Conservation (phyloP, 257 asterid species). For the Nicotiana tabacum region DNA sequence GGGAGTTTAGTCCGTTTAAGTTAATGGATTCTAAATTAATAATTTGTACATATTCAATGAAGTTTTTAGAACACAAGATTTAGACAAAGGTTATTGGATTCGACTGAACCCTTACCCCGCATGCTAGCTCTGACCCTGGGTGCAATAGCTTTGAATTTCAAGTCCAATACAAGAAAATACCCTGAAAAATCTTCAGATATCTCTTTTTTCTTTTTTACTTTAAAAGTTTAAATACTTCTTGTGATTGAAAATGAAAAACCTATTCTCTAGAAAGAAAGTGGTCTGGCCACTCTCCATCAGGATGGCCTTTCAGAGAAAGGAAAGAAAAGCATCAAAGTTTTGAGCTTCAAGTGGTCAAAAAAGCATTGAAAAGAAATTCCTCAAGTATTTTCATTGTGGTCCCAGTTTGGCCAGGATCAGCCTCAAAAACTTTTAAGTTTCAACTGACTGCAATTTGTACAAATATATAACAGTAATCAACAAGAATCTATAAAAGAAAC, state of each 20-base stretch:
- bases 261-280: background rate
- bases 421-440: background rate
- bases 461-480: conserved; percentile 5
- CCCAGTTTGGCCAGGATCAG: conserved; percentile 10
- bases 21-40: too few species aligned
- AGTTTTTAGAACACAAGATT: too few species aligned
- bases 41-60: too few species aligned
- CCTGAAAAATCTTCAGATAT: background rate
- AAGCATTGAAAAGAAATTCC: conserved; percentile 22
- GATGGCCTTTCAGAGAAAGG: conserved; percentile 14
- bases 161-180: background rate
- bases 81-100: too few species aligned
- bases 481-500: conserved; percentile 15
- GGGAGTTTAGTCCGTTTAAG: too few species aligned
- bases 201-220: background rate
- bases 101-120: too few species aligned
- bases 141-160: background rate
- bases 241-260: background rate
- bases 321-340: conserved; percentile 3
- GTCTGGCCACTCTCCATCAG: conserved; percentile 12
- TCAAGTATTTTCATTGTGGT: conserved; percentile 23
- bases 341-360: conserved; percentile 26
- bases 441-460: background rate
- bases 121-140: background rate
- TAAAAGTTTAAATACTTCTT: background rate